Evolutionary conservation across 805 yeast genomes (phyloP).

Genomic region (Lipomyces kockii): DNA sequence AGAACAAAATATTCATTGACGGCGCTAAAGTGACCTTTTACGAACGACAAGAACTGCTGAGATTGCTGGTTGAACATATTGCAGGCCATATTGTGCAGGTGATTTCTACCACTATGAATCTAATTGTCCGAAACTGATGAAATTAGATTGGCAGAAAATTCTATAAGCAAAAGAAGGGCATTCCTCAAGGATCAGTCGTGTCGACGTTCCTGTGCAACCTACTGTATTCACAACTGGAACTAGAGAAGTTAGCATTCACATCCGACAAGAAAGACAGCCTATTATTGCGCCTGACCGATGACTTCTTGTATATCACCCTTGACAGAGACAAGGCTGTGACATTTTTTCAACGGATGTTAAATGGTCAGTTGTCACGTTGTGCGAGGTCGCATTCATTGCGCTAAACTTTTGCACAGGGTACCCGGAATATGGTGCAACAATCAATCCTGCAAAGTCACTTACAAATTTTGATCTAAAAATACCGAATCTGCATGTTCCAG

Average conservation of each 20-base stretch:
- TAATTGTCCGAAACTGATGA: background rate
- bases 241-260: slow-evolving; percentile 42
- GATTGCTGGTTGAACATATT: slow-evolving; percentile 58
- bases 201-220: slow-evolving; percentile 78
- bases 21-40: slow-evolving; percentile 47
- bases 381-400: background rate
- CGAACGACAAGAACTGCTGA: slow-evolving; percentile 53
- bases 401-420: slow-evolving; percentile 44
- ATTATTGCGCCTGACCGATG: slow-evolving; percentile 78
- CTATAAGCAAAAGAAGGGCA: slow-evolving; percentile 63
- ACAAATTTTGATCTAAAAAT: slow-evolving; percentile 38
- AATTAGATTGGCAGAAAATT: slow-evolving; percentile 45
- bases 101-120: background rate
- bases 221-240: slow-evolving; percentile 65
- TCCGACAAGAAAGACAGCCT: slow-evolving; percentile 43
- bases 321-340: slow-evolving; percentile 43
- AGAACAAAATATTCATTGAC: slow-evolving; percentile 32
- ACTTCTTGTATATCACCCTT: slow-evolving; percentile 72
- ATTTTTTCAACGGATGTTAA: slow-evolving; percentile 42
- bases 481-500: slow-evolving; percentile 8
- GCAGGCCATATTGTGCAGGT: slow-evolving; percentile 49
- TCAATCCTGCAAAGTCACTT: slow-evolving; percentile 51
- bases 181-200: slow-evolving; percentile 83
- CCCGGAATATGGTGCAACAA: slow-evolving; percentile 50
- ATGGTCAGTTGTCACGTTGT: slow-evolving; percentile 13